Base-by-base conservation (phyloP, 768 basidiomycete species). In the Scleroderma citrinum region DNA sequence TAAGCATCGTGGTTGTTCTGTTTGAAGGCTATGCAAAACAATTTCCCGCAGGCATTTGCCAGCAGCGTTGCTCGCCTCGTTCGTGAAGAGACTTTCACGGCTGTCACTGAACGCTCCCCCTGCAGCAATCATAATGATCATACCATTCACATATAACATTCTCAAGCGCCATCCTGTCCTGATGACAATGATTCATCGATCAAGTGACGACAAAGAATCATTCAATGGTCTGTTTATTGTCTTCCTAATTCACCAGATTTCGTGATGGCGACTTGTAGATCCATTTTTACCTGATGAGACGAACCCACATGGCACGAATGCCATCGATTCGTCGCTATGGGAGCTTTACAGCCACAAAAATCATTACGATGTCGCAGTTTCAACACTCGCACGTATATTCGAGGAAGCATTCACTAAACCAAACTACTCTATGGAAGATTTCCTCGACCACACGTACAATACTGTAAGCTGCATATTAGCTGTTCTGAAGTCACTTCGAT, bases 351-450 rank as follows among this genome's bases (percentile, higher is more conserved):
- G 87, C 0, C 85, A 94, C 51, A 73, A 77, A 51, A 66, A 73
- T 20, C 95, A 99, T 66, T 97, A 97, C 62, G 83, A 93, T 52
- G 71, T 87, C 1, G 78, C 82, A 1, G 86, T 95, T n/a, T 82
- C 89, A n/a, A 90, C 90, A 0, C 66, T 98, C 40, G 83, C 82
- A 24, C 85, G 85, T 60, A 84, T 99, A 47, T 90, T 96, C 57
- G 76, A 76, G 12, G 92, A 94, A 62, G 85, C 87, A 5, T 96
- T 99, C 69, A 97, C 92, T n/a, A 97, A 95, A 61, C 90, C 85
- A 16, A 76, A 74, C 31, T 97, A 93, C 66, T 72, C 81, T 13
- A 80, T 96, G 81, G 95, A 98, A 56, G 95, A 98, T 63, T 99
- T 98, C 66, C 66, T 97, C 62, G 96, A 98, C 64, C 95, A 98